phyloP scores from a whole-genome alignment of 2,329 filamentous ascomycete genomes.

The Aspergillus niger region DNA sequence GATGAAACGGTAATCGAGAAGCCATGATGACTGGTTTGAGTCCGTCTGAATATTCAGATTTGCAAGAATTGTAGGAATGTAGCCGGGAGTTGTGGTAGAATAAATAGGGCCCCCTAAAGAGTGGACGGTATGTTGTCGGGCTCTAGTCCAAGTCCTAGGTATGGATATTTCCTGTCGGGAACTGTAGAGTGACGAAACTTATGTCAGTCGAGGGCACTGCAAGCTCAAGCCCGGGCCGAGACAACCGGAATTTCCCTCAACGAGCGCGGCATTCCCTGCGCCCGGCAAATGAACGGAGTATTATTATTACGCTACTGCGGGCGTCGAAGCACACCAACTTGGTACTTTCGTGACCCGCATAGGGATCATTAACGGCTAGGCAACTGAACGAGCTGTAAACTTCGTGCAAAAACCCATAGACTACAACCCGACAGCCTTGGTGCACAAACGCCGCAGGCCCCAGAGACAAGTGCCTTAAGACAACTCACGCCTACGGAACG shows the following conservation, averaged over 20 bases:
- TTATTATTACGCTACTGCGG: conserved; percentile 38
- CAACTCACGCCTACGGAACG: background rate
- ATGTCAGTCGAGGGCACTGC: conserved; percentile 12
- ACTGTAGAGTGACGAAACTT: conserved; percentile 22
- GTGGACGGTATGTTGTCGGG: background rate
- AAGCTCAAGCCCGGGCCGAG: conserved; percentile 29
- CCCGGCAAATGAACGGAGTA: conserved; percentile 34
- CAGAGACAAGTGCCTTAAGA: background rate
- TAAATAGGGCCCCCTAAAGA: background rate
- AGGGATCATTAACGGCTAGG: conserved; percentile 1
- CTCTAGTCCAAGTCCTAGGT: background rate
- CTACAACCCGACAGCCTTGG: background rate
- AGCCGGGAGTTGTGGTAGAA: background rate
- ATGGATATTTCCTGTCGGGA: background rate
- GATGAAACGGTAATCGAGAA: conserved; percentile 41
- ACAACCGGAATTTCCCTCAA: conserved; percentile 33
- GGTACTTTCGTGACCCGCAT: conserved; percentile 21
- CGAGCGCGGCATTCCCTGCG: conserved; percentile 19
- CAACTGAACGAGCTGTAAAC: background rate
- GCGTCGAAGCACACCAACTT: conserved; percentile 17
- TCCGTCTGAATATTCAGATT: background rate
- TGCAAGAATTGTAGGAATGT: background rate
- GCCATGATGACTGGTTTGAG: conserved; percentile 34
- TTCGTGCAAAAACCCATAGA: background rate
- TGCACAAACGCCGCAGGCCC: background rate